Evolutionary conservation across 257 asterid species (phyloP).

Genomic region (Solanum okadae): DNA sequence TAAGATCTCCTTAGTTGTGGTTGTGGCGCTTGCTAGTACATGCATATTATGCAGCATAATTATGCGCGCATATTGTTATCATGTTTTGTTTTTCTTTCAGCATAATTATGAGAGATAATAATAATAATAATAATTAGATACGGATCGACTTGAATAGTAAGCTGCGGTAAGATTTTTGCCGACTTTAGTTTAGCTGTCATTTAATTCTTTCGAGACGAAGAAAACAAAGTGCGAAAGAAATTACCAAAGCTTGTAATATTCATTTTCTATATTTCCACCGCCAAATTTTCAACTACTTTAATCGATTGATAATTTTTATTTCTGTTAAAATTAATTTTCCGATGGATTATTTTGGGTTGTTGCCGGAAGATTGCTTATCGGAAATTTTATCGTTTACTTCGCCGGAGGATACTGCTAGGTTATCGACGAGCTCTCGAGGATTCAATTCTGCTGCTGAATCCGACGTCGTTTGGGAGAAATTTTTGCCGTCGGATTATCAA

Average conservation of each 20-base stretch:
- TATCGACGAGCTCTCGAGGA: not conserved
- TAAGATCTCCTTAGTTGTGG: no score
- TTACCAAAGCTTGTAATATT: not conserved
- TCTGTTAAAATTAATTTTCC: not conserved
- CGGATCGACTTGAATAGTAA: no score
- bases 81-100: no score
- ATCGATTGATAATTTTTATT: not conserved
- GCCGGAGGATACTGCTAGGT: conserved; percentile 5
- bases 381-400: conserved; percentile 13
- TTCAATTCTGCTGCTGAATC: conserved; percentile 21
- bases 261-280: not conserved
- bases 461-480: conserved; percentile 14
- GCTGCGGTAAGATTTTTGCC: not conserved
- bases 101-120: no score
- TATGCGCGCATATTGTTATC: no score
- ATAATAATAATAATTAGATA: no score
- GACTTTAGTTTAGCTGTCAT: not conserved
- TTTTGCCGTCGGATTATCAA: not conserved
- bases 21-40: no score
- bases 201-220: not conserved
- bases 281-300: not conserved
- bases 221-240: not conserved
- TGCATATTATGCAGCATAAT: no score
- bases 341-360: not conserved
- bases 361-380: conserved; percentile 14